Conservation (phyloP, 2,329 filamentous ascomycete species). For the Macrophomina pseudophaseolina region DNA sequence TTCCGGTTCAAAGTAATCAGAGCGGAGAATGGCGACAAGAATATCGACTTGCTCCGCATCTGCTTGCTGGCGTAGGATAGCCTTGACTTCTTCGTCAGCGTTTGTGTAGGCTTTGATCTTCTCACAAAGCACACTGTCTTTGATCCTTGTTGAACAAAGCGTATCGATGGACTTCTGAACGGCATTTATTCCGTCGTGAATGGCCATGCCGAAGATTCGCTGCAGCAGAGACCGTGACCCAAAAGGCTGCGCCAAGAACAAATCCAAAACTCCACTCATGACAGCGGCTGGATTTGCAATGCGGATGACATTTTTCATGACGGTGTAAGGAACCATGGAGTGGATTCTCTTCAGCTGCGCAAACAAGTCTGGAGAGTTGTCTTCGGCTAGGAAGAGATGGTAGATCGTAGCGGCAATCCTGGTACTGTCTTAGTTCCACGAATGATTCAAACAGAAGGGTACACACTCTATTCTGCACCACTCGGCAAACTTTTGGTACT, state of each 20-base stretch:
- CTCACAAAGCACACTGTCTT: constrained; percentile 76
- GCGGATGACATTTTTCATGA: constrained; percentile 95
- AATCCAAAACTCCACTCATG: constrained; percentile 92
- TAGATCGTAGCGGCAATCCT: constrained; percentile 92
- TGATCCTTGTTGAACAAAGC: constrained; percentile 72
- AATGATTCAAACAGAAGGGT: neutral
- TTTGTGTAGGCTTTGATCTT: constrained; percentile 84
- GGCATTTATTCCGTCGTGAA: constrained; percentile 85
- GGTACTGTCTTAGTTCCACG: constrained; percentile 1
- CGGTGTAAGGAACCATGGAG: constrained; percentile 87
- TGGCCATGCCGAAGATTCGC: constrained; percentile 88
- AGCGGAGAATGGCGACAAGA: constrained; percentile 81
- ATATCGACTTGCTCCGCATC: constrained; percentile 77
- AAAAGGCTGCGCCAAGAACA: constrained; percentile 95
- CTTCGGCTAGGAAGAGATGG: constrained; percentile 94
- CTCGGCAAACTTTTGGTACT: constrained; percentile 98
- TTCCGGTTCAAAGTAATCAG: constrained; percentile 74
- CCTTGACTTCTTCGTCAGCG: constrained; percentile 75
- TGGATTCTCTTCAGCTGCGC: constrained; percentile 94
- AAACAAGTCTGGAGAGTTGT: constrained; percentile 96
- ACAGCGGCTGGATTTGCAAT: constrained; percentile 96
- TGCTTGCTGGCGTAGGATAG: constrained; percentile 75
- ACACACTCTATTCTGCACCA: constrained; percentile 88
- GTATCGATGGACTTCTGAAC: constrained; percentile 87
- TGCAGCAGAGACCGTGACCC: constrained; percentile 89